Percentiles rank a stretch among this genome's conserved stretches.
These are phyloP conservation scores for Tuber indicum DNA, from an alignment of 495 filamentous ascomycete genomes.

Conservation along the genomic window DNA sequence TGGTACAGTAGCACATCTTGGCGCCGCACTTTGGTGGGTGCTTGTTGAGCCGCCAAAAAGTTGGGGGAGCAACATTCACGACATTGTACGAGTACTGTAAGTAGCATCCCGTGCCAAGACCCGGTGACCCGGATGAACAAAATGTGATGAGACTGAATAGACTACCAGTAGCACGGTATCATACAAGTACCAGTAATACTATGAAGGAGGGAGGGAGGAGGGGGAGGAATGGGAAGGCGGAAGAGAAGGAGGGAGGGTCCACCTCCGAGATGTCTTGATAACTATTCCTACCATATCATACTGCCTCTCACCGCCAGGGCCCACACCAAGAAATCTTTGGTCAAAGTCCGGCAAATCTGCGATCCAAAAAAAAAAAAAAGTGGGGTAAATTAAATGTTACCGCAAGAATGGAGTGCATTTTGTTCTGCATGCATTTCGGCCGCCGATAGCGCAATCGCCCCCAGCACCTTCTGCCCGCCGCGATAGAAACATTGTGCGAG, in stretches of 20 bases:
- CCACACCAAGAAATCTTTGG: background rate
- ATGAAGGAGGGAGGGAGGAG: background rate
- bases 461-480: background rate
- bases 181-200: background rate
- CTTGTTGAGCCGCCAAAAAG: conserved; percentile 6
- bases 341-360: background rate
- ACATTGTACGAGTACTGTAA: too few relatives aligned
- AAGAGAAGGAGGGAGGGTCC: background rate
- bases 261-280: background rate
- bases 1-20: background rate
- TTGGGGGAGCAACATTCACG: background rate
- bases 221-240: background rate
- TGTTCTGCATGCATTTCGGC: background rate
- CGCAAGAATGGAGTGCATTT: background rate
- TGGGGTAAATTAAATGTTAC: background rate
- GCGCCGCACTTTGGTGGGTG: background rate
- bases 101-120: background rate
- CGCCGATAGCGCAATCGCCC: background rate
- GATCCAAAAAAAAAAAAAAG: background rate
- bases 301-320: background rate
- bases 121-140: background rate
- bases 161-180: too few relatives aligned
- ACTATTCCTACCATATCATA: background rate
- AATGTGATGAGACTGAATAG: background rate
- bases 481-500: background rate